These are phyloP conservation scores for Klebsormidium nitens DNA, from an alignment of 139 green algal genomes.

Conservation along the genomic window DNA sequence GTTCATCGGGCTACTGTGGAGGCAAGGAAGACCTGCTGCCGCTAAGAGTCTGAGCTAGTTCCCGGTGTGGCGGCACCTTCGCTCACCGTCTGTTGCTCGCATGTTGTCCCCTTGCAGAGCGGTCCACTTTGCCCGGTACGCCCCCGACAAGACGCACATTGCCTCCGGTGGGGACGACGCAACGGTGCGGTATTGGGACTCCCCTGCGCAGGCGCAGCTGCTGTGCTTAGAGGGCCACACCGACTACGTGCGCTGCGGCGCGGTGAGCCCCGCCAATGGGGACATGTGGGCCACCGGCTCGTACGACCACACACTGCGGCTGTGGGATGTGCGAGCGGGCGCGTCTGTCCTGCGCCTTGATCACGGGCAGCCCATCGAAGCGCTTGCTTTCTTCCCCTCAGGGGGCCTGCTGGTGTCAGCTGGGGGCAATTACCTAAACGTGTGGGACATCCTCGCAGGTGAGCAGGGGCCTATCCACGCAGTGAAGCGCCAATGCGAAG, in stretches of 20 bases:
- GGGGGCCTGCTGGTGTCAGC: constrained; percentile 31
- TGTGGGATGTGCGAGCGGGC: constrained; percentile 63
- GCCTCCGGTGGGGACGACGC: constrained; percentile 79
- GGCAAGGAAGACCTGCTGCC: too few relatives aligned
- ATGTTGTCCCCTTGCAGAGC: too few relatives aligned
- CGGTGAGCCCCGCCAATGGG: constrained; percentile 42
- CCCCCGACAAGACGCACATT: constrained; percentile 60
- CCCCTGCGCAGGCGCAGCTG: constrained; percentile 38
- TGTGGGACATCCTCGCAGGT: too few relatives aligned
- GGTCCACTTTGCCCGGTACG: constrained; percentile 28
- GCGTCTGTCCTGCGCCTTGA: background rate
- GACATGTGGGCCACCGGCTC: constrained; percentile 67
- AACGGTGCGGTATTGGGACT: constrained; percentile 72
- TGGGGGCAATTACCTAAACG: too few relatives aligned
- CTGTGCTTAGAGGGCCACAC: constrained; percentile 65
- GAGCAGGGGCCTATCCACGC: too few relatives aligned
- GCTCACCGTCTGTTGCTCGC: too few relatives aligned
- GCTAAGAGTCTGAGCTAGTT: too few relatives aligned
- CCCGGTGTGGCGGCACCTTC: too few relatives aligned
- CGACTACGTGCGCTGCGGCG: constrained; percentile 77
- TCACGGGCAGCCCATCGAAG: constrained; percentile 32
- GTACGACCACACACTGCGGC: constrained; percentile 80
- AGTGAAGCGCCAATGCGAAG: too few relatives aligned
- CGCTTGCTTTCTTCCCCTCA: constrained; percentile 37
- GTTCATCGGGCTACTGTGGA: background rate